Evolutionary conservation across 805 yeast genomes (phyloP).

Genomic region (Wickerhamiella allomyrinae): DNA sequence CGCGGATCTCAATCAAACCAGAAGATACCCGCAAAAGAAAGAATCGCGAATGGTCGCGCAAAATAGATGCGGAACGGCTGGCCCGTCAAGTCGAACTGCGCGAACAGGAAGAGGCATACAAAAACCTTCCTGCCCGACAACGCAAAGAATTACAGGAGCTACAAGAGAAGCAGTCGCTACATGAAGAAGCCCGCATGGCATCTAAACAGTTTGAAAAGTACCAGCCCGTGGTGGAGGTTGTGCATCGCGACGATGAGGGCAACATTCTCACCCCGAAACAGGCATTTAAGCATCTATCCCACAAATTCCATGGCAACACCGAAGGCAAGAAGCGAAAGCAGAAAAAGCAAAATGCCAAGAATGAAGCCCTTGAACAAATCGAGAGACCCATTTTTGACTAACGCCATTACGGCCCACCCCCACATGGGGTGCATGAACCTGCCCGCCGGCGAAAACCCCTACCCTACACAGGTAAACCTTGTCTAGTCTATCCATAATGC

Average conservation of each 20-base stretch:
- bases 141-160: constrained; percentile 21
- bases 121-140: constrained; percentile 19
- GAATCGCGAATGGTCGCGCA: constrained; percentile 7
- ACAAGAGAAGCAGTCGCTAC: constrained; percentile 12
- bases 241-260: constrained; percentile 54
- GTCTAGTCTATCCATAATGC: no score
- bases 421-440: no score
- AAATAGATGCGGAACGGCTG: constrained; percentile 16
- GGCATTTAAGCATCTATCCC: constrained; percentile 66
- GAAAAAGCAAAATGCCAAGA: constrained; percentile 16
- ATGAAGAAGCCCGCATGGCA: constrained; percentile 22
- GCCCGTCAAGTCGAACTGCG: constrained; percentile 4
- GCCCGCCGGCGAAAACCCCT: no score
- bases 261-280: constrained; percentile 43
- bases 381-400: neutral
- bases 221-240: constrained; percentile 33
- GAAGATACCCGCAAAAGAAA: constrained; percentile 15
- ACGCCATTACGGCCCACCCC: neutral
- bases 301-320: constrained; percentile 55
- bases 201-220: constrained; percentile 26
- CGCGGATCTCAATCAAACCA: constrained; percentile 18
- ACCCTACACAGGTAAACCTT: no score
- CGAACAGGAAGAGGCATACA: neutral
- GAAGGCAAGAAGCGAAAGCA: constrained; percentile 26
- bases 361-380: neutral